Evolutionary conservation across 1,284 basidiomycete species (phyloP), one percentile per base, ranked within the genome.

Genomic region (Apiotrichum mycotoxinovorans): DNA sequence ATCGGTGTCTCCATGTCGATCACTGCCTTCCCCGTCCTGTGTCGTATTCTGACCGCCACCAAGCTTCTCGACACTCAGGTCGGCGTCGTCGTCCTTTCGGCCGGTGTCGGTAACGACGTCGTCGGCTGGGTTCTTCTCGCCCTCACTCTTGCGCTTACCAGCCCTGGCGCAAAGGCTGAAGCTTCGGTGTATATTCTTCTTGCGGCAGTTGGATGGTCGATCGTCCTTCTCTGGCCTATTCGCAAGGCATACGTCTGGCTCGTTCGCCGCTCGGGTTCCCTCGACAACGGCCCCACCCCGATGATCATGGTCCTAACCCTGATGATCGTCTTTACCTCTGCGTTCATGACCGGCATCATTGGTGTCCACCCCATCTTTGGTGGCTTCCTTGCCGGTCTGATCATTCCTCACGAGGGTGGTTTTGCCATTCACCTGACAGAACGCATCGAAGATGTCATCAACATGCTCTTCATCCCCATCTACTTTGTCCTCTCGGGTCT

Each of bases 11-110:
- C 92, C 0, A 91, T 87, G 78, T 87, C 88, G 3, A 97, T 97
- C 74, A 97, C 93, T 0, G 93, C 93, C 0, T 95, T 95, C 73
- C 89, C 83, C 0, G 94, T 98, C 4, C 83, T 98, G 4, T 97
- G 94, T 73, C 87, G 95, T 41, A 82, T 82, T 59, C 66, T 81
- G 10, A 79, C 79, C 17, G 80, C 82, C 54, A 79, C 80, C 42
- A 80, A 83, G 76, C 81, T 99, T 2, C 82, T 98, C 54, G 89
- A 95, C 62, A 96, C 92, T 9, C 89, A 87, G 0, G 93, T 98
- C 43, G 96, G 95, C 11, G 87, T 95, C 54, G 87, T 96, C 30
- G 91, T 91, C 4, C 84, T 98, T 4, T 89, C 89, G 1, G 95
- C 95, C 0, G 93, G 95, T 47, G 91, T 98, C 1, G 91, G 88